Evolutionary conservation across 441 rosid species (phyloP).

Genomic region (Eruca vesicaria): DNA sequence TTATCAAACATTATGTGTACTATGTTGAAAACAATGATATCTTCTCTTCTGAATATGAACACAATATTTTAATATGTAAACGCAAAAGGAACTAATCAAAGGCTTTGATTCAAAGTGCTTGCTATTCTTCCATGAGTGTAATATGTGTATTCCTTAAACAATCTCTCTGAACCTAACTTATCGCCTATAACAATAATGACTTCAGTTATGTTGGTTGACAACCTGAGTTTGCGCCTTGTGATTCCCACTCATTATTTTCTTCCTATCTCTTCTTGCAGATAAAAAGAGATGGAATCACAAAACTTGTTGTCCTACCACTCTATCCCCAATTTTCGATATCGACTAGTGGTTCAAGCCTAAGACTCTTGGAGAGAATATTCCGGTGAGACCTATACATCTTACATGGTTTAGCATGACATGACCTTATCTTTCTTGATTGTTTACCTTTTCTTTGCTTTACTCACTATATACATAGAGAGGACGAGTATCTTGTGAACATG

Average conservation of each 20-base stretch:
- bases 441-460: slow-evolving; percentile 26
- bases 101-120: background rate
- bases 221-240: background rate
- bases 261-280: slow-evolving; percentile 34
- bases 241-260: slow-evolving; percentile 3
- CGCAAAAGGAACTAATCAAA: background rate
- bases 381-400: slow-evolving; percentile 46
- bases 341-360: slow-evolving; percentile 97
- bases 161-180: background rate
- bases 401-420: slow-evolving; percentile 2
- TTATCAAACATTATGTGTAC: background rate
- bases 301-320: slow-evolving; percentile 96
- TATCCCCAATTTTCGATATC: slow-evolving; percentile 99
- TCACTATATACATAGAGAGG: slow-evolving; percentile 58
- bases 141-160: background rate
- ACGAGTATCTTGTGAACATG: slow-evolving; percentile 97
- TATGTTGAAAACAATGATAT: background rate
- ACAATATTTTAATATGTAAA: background rate
- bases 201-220: background rate
- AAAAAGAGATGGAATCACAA: slow-evolving; percentile 80
- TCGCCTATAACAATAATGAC: background rate
- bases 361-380: slow-evolving; percentile 90
- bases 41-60: background rate
- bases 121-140: background rate
- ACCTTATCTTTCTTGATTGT: slow-evolving; percentile 1